A percentile compares a stretch with the other conserved stretches of the same genome.
These are phyloP conservation scores for Neoscytalidium dimidiatum DNA, from an alignment of 2,329 filamentous ascomycete genomes.

Conservation along the genomic window DNA sequence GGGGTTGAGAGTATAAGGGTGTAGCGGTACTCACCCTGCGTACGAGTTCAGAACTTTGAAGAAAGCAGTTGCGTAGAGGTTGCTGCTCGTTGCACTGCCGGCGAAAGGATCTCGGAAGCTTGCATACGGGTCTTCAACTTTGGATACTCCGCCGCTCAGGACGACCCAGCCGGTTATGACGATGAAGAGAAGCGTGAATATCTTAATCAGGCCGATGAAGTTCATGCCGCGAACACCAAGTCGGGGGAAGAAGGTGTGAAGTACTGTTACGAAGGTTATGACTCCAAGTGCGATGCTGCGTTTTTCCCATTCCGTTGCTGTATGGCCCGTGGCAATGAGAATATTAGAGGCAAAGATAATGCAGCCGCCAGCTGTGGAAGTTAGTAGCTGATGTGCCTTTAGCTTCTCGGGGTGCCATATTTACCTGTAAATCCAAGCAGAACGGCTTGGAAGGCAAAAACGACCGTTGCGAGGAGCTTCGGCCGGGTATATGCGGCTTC, in stretches of 20 bases:
- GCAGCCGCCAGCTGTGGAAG: slow-evolving; percentile 60
- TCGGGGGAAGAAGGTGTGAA: slow-evolving; percentile 40
- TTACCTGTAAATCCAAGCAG: slow-evolving; percentile 57
- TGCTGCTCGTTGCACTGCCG: slow-evolving; percentile 47
- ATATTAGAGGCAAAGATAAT: slow-evolving; percentile 69
- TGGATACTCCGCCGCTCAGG: slow-evolving; percentile 31
- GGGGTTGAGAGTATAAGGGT: background rate
- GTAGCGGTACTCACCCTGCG: slow-evolving; percentile 48
- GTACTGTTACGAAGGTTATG: slow-evolving; percentile 39
- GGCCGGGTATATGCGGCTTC: slow-evolving; percentile 68
- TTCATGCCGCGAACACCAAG: slow-evolving; percentile 42
- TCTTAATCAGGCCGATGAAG: slow-evolving; percentile 43
- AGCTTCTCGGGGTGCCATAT: background rate
- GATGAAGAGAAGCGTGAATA: slow-evolving; percentile 41
- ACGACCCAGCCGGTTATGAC: slow-evolving; percentile 35
- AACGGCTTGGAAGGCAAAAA: slow-evolving; percentile 65
- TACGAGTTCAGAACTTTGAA: slow-evolving; percentile 72
- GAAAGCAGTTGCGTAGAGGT: slow-evolving; percentile 64
- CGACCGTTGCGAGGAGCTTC: slow-evolving; percentile 63
- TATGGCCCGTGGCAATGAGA: slow-evolving; percentile 58
- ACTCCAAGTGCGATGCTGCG: slow-evolving; percentile 43
- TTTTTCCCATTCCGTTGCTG: slow-evolving; percentile 57
- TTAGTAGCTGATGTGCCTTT: background rate
- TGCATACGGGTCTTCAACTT: slow-evolving; percentile 28
- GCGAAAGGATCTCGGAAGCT: slow-evolving; percentile 33